Evolutionary conservation across 2,329 filamentous ascomycete genomes (phyloP), one percentile per base, ranked within the genome.

Genomic region (Trichothecium roseum): DNA sequence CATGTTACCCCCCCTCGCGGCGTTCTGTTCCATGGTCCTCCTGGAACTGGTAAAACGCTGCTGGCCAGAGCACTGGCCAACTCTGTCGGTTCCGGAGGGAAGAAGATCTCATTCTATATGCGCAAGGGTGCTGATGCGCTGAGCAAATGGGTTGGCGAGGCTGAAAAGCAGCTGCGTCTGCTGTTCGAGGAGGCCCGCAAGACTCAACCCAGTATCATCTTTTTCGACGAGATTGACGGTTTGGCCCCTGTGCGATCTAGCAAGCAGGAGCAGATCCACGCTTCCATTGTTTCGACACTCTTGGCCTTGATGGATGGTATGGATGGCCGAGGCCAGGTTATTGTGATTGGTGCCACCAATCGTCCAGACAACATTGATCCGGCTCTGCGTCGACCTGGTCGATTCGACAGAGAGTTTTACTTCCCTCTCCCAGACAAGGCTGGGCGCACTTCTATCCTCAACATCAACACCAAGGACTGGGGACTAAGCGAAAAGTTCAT

Each of bases 51-150:
- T 71, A 98, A 95, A 65, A 98, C 91, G 10, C 68, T 98, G n/a
- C 74, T 98, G 41, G 91, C 93, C 35, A 78, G 91, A 50, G 91
- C 91, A 29, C 68, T 98, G 32, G 88, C 93, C 34, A 93, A 91
- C 37, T 93, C 84, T 41, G 82, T 94, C 40, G 88, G 86, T 43
- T 78, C 83, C 10, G 83, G 89, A 34, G 89, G 89, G 16, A 81
- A 82, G 45, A 96, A 96, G 56, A 91, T 98, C 43, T 96, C 88
- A 0, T 98, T 98, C 50, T 98, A 96, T 60, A 98, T 98, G 91
- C 82, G 91, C 41, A 98, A 98, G 60, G 93, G 91, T 54, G 93
- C 91, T 17, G 91, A 98, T 69, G 88, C 88, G 13, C 66, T 98
- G 42, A 95, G 88, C 59, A 98, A 98, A 61, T 98, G 91, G 91